These are phyloP conservation scores for Amoeboaphelidium protococcarum DNA, from an alignment of 371 early-diverging fungal genomes.

Conservation along the genomic window DNA sequence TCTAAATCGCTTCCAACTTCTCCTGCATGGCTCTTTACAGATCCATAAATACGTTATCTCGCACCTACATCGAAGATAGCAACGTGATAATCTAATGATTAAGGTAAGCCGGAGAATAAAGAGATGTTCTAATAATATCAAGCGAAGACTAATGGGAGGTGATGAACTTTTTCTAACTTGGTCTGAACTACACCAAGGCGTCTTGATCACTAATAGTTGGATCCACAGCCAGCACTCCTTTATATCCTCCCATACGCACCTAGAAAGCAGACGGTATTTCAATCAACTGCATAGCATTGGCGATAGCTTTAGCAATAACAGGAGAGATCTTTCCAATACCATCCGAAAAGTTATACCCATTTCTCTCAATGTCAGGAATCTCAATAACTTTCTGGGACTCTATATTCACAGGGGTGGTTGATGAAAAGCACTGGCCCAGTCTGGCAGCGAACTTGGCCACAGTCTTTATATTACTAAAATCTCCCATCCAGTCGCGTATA, in stretches of 20 bases:
- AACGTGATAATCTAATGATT: conserved; percentile 46
- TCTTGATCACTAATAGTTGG: not conserved
- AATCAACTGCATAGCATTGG: conserved; percentile 18
- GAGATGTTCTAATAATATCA: conserved; percentile 29
- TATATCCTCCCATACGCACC: conserved; percentile 48
- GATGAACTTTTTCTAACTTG: conserved; percentile 38
- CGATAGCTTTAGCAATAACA: conserved; percentile 21
- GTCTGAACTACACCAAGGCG: conserved; percentile 22
- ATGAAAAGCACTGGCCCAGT: conserved; percentile 50
- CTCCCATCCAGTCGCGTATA: conserved; percentile 45
- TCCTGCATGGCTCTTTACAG: conserved; percentile 18
- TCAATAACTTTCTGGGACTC: conserved; percentile 3
- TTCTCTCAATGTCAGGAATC: conserved; percentile 25
- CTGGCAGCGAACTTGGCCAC: conserved; percentile 41
- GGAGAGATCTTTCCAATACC: conserved; percentile 47
- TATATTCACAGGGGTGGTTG: conserved; percentile 18
- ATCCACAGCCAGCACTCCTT: conserved; percentile 31
- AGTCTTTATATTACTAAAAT: conserved; percentile 29
- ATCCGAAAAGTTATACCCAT: conserved; percentile 40
- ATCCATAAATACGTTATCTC: conserved; percentile 6
- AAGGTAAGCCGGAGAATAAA: conserved; percentile 23
- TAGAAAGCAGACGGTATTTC: conserved; percentile 41
- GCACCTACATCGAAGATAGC: conserved; percentile 18
- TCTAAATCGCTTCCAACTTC: conserved; percentile 17
- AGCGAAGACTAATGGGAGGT: conserved; percentile 21